These are phyloP conservation scores for Escallonia rubra DNA, from an alignment of 129 eudicot species.

Conservation along the genomic window DNA sequence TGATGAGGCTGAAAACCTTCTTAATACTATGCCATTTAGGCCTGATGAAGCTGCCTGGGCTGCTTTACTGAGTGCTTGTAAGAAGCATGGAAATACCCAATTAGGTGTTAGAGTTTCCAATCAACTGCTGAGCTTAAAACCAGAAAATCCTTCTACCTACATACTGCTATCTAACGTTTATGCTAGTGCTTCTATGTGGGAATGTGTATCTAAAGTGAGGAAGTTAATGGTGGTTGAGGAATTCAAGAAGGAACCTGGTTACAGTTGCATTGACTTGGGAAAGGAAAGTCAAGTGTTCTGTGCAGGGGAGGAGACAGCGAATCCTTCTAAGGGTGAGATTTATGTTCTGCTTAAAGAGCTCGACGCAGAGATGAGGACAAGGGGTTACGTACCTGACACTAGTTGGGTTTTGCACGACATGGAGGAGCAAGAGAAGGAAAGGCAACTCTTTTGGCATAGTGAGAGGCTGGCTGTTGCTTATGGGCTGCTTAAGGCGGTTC, in stretches of 20 bases:
- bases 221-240: conserved; percentile 57
- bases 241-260: conserved; percentile 68
- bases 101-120: conserved; percentile 65
- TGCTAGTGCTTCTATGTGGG: conserved; percentile 79
- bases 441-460: conserved; percentile 87
- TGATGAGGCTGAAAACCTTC: conserved; percentile 69
- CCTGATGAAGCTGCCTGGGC: conserved; percentile 96
- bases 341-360: conserved; percentile 49
- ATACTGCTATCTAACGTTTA: conserved; percentile 61
- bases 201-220: conserved; percentile 61
- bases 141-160: conserved; percentile 57
- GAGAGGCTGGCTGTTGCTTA: conserved; percentile 83
- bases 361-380: conserved; percentile 71
- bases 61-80: conserved; percentile 69
- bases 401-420: conserved; percentile 71
- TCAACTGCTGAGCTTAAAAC: conserved; percentile 52
- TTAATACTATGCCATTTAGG: conserved; percentile 65
- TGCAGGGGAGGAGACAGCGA: conserved; percentile 54
- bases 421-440: conserved; percentile 72
- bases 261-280: conserved; percentile 65
- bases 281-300: conserved; percentile 61
- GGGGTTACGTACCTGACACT: conserved; percentile 81
- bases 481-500: conserved; percentile 65
- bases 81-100: conserved; percentile 40
- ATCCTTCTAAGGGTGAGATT: conserved; percentile 50